These are phyloP conservation scores for Chytridium lagenaria DNA, from an alignment of 371 early-diverging fungal species.

Conservation along the genomic window DNA sequence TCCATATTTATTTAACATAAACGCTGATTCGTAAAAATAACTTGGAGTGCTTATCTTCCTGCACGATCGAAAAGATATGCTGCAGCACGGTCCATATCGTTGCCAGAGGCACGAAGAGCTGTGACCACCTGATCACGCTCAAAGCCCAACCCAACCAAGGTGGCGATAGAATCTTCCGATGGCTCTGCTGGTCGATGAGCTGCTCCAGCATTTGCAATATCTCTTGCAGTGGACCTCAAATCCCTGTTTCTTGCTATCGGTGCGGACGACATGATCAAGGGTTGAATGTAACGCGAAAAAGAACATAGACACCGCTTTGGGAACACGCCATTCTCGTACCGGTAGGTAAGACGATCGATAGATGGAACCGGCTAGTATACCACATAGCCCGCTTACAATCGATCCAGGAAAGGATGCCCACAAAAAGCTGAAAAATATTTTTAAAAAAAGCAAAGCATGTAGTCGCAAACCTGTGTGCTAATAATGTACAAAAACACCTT, in stretches of 20 bases:
- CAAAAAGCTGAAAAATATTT: slow-evolving; percentile 51
- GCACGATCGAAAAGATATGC: slow-evolving; percentile 21
- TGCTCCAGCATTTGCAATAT: background rate
- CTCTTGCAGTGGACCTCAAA: background rate
- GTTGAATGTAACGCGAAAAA: slow-evolving; percentile 20
- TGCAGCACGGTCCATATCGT: slow-evolving; percentile 41
- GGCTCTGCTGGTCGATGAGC: slow-evolving; percentile 19
- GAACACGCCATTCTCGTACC: slow-evolving; percentile 71
- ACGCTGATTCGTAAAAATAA: background rate
- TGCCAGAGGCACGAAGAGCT: slow-evolving; percentile 43
- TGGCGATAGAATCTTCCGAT: slow-evolving; percentile 37
- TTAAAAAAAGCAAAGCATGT: background rate
- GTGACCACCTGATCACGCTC: slow-evolving; percentile 53
- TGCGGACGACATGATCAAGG: slow-evolving; percentile 23
- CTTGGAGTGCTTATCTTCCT: background rate
- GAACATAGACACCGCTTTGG: slow-evolving; percentile 32
- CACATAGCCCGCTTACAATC: slow-evolving; percentile 61
- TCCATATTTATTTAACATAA: background rate
- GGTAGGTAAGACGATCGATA: slow-evolving; percentile 66
- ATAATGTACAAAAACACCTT: slow-evolving; percentile 68
- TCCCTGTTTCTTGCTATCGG: slow-evolving; percentile 3
- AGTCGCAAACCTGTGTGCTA: slow-evolving; percentile 58
- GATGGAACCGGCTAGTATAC: slow-evolving; percentile 65
- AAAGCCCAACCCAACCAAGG: slow-evolving; percentile 62
- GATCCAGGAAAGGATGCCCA: slow-evolving; percentile 64